phyloP scores from a whole-genome alignment of 2,329 filamentous ascomycete species.

The Falciphora oryzae region DNA sequence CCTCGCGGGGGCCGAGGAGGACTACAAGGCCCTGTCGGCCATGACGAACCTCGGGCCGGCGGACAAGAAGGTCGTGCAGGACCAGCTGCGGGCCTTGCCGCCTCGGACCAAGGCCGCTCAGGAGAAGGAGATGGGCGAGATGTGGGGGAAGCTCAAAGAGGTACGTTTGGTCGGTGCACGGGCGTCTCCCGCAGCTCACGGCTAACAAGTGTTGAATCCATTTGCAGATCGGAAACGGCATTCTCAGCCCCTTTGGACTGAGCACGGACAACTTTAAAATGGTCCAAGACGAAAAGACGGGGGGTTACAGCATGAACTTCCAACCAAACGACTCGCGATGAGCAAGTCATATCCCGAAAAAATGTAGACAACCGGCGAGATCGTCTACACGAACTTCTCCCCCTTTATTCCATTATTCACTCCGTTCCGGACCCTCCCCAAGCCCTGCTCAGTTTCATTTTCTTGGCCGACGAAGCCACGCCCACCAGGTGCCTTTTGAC shows the following conservation, averaged over 20 bases:
- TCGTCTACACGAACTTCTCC: too few relatives aligned
- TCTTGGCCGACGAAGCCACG: neutral
- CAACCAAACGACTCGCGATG: conserved; percentile 8
- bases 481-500: neutral
- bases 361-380: too few relatives aligned
- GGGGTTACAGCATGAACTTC: conserved; percentile 94
- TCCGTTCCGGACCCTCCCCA: neutral
- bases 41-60: conserved; percentile 56
- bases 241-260: conserved; percentile 87
- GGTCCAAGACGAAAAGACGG: conserved; percentile 80
- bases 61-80: conserved; percentile 63
- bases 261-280: conserved; percentile 95
- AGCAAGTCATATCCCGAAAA: neutral
- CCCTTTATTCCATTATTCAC: neutral
- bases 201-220: neutral
- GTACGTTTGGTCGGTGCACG: conserved; percentile 34
- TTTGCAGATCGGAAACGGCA: conserved; percentile 71
- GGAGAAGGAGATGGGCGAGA: conserved; percentile 85
- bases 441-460: neutral
- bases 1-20: conserved; percentile 69
- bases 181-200: too few relatives aligned
- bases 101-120: conserved; percentile 68
- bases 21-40: conserved; percentile 63
- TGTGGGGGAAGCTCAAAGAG: conserved; percentile 94
- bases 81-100: conserved; percentile 62